phyloP scores from a whole-genome alignment of 2,329 filamentous ascomycete genomes.

The Trichoderma asperellum region DNA sequence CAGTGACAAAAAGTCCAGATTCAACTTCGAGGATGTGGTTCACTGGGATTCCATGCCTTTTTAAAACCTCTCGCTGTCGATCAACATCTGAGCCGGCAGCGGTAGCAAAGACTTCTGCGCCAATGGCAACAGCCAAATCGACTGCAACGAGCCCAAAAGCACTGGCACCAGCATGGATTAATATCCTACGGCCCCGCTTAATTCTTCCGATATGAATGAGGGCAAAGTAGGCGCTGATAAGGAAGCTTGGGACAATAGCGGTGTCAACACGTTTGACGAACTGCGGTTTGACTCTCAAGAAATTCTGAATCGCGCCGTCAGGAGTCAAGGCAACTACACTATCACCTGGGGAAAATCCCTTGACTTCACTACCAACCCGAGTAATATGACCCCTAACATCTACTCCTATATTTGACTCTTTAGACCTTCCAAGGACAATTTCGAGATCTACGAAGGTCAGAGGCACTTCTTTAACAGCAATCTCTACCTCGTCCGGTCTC shows the following conservation, averaged over 20 bases:
- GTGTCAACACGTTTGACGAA: slow-evolving; percentile 43
- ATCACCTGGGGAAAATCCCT: slow-evolving; percentile 43
- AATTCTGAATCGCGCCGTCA: slow-evolving; percentile 43
- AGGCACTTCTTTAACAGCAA: slow-evolving; percentile 45
- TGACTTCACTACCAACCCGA: slow-evolving; percentile 41
- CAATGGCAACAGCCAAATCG: slow-evolving; percentile 44
- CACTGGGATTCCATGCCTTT: slow-evolving; percentile 40
- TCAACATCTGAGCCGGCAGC: slow-evolving; percentile 38
- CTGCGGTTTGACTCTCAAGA: slow-evolving; percentile 40
- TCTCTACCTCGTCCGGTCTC: slow-evolving; percentile 43
- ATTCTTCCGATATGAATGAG: slow-evolving; percentile 43
- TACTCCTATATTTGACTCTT: slow-evolving; percentile 42
- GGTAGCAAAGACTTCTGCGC: slow-evolving; percentile 49
- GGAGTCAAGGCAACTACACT: slow-evolving; percentile 48
- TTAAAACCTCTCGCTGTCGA: slow-evolving; percentile 46
- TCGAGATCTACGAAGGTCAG: slow-evolving; percentile 46
- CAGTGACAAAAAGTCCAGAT: slow-evolving; percentile 41
- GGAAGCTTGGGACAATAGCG: slow-evolving; percentile 44
- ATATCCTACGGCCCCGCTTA: slow-evolving; percentile 39
- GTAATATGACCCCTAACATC: slow-evolving; percentile 49
- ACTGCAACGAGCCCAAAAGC: slow-evolving; percentile 51
- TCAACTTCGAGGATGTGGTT: slow-evolving; percentile 46
- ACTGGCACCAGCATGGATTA: slow-evolving; percentile 52
- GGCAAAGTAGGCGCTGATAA: slow-evolving; percentile 49
- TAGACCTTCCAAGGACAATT: slow-evolving; percentile 40